Evolutionary conservation across 106 monocot genomes (phyloP).

Genomic region (Platanthera guangdongensis): DNA sequence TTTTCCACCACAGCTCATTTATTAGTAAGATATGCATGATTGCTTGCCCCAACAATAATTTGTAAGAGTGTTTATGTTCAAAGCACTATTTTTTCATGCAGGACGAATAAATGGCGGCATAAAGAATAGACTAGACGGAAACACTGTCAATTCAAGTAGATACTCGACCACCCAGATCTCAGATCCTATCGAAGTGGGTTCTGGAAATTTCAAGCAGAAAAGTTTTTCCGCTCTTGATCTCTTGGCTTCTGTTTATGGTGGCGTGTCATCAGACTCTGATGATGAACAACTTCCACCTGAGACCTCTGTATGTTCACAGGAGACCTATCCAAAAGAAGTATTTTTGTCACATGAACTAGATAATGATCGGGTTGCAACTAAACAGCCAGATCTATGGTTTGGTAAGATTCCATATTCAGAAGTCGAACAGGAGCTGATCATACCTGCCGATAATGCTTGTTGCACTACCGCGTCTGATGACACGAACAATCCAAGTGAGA

Average conservation of each 20-base stretch:
- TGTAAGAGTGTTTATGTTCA: neutral
- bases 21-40: neutral
- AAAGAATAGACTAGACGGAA: slow-evolving; percentile 9
- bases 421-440: neutral
- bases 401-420: slow-evolving; percentile 10
- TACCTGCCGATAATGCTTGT: slow-evolving; percentile 8
- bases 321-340: slow-evolving; percentile 14
- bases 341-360: neutral
- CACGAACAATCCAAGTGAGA: slow-evolving; percentile 1
- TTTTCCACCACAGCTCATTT: neutral
- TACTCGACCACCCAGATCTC: slow-evolving; percentile 14
- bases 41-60: neutral
- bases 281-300: slow-evolving; percentile 29
- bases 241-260: slow-evolving; percentile 64
- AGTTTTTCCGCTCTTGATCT: slow-evolving; percentile 69
- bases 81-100: slow-evolving; percentile 12
- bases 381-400: slow-evolving; percentile 7
- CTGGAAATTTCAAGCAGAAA: slow-evolving; percentile 19
- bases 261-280: slow-evolving; percentile 54
- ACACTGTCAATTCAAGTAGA: slow-evolving; percentile 8
- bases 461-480: slow-evolving; percentile 9
- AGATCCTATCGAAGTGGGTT: slow-evolving; percentile 15
- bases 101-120: slow-evolving; percentile 4
- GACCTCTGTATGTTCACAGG: slow-evolving; percentile 3
- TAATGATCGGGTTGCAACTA: slow-evolving; percentile 8